Percentiles rank a stretch among this genome's conserved stretches.
Evolutionary conservation across 1,284 basidiomycete genomes (phyloP).

Genomic region (Xerocomus cyaneibrunnescens): DNA sequence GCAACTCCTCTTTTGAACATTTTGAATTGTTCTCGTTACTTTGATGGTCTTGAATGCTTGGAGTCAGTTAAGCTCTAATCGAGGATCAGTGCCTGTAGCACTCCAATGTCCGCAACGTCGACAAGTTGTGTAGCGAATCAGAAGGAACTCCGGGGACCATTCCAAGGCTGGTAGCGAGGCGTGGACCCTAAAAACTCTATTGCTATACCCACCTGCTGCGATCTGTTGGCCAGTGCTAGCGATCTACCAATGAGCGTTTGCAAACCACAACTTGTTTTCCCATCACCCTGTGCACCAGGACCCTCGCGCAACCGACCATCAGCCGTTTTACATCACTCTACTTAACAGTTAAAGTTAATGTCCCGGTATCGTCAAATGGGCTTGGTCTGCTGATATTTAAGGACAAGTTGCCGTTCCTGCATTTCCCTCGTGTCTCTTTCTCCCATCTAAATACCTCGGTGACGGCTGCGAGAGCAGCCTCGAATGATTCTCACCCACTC

Average conservation of each 20-base stretch:
- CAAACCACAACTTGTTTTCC: conserved; percentile 29
- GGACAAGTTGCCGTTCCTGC: conserved; percentile 18
- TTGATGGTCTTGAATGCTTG: not conserved
- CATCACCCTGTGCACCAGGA: conserved; percentile 16
- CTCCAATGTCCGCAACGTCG: not conserved
- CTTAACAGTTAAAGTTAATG: conserved; percentile 32
- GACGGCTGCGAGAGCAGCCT: conserved; percentile 21
- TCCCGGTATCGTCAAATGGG: conserved; percentile 22
- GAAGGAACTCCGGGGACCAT: not conserved
- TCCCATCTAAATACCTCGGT: conserved; percentile 11
- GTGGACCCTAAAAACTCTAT: conserved; percentile 37
- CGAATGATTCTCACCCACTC: conserved; percentile 30
- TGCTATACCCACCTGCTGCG: conserved; percentile 21
- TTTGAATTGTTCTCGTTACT: conserved; percentile 5
- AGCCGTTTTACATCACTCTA: conserved; percentile 36
- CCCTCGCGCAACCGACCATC: conserved; percentile 33
- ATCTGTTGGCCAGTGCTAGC: conserved; percentile 11
- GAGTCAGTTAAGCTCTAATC: no score
- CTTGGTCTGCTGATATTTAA: conserved; percentile 33
- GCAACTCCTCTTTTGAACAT: conserved; percentile 2
- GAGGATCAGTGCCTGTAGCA: no score
- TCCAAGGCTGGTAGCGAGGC: conserved; percentile 7
- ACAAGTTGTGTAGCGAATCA: not conserved
- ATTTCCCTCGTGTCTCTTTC: conserved; percentile 12
- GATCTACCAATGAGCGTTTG: conserved; percentile 30